Evolutionary conservation across 2,329 filamentous ascomycete genomes (phyloP), one percentile per base, ranked within the genome.

Genomic region (Hypoxylon sp.): DNA sequence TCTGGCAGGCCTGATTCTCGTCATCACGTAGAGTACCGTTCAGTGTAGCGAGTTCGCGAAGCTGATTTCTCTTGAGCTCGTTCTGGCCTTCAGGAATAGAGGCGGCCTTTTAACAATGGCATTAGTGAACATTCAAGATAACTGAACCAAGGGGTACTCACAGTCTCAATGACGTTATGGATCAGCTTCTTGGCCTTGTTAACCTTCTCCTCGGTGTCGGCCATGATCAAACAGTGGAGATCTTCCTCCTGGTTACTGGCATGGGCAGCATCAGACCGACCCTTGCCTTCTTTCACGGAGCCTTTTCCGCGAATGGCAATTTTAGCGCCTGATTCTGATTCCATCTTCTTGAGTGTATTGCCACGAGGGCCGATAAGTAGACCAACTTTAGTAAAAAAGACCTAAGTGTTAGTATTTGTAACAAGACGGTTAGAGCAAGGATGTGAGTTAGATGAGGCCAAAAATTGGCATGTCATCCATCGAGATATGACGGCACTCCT

Each of bases 161-260:
- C 95, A 65, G 96, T 99, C 82, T 99, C 96, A 77, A 99, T 98
- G 76, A 99, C 92, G 73, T 98, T 97, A 82, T 99, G 95, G 70
- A 99, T 97, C 67, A 98, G 83, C 82, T 97, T 94, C 85, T 98
- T 99, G 71, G 96, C 96, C 82, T 98, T 99, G 85, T 97, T 97
- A 78, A 99, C 94, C 84, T 99, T 99, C 69, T 99, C 96, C 83
- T 99, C 96, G 37, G 95, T 98, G 77, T 99, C 96, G 76, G 96
- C 96, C 96, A 99, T 99, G 83, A 99, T 98, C 78, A 99, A 85
- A 82, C 96, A 99, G 82, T 99, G 96, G 62, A 99, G 87, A 80
- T 99, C 96, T 83, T 99, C 96, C 85, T 99, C 96, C 87, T 99
- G 96, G 86, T 99, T 99, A 87, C 96, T 98, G 80, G 95, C 94